Base-by-base conservation (phyloP, 1,139 yeast species). In the Nakaseomyces kungkrabaensis region DNA sequence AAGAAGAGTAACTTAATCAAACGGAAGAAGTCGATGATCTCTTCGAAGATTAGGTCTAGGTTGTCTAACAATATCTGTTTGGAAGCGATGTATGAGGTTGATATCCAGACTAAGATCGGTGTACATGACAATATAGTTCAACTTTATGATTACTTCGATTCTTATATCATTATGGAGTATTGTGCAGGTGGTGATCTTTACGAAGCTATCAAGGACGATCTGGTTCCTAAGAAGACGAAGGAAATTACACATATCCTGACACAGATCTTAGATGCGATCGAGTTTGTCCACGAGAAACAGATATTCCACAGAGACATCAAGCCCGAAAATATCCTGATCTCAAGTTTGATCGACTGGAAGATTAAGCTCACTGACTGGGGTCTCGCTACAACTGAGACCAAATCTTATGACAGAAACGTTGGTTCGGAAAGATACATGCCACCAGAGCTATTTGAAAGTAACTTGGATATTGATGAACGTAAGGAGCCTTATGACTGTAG, bases 361-460 rank as follows among this genome's bases (percentile, higher is more conserved):
- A 81, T 88, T 59, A 87, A 86, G 64, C 72, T 88, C 50, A 87
- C 95, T 51, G 96, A 88, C 69, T 88, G 95, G 92, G 96, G 96
- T 3, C 73, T 88, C 60, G 95, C 96, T 2, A 84, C 97, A 2
- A 79, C 85, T 17, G 72, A 75, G 32, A 70, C 71, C 48, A 69
- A 70, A 44, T 82, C 89, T 59, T 69, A 77, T 42, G 97, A 90
- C 61, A 86, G 89, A 66, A 96, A 90, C 56, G 86, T 90, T 52
- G 98, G 98, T 26, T 82, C 92, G 47, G 97, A 90, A 67, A 75
- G 97, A 53, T 92, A 92, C 68, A 92, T 92, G 98, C 96, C 97
- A 0, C 98, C 98, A 0, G 98, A 92, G 65, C 72, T 90, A 50
- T 79, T 85, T 61, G 88, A 83, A 58, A 56, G 62, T n/a, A 65